phyloP scores from a whole-genome alignment of 768 basidiomycete genomes.

The Termitomyces sp. region DNA sequence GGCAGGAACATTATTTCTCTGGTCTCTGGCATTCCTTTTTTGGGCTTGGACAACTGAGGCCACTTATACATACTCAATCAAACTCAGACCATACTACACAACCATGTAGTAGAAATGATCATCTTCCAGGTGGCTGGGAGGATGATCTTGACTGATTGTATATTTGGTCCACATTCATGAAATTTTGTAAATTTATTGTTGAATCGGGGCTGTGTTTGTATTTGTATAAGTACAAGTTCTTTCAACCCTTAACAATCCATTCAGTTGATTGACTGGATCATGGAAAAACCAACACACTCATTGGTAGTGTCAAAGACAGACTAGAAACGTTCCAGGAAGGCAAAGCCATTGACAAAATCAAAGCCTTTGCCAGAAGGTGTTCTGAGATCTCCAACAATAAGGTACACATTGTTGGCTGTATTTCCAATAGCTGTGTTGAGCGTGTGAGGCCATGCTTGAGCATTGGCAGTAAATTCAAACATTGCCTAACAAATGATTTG shows the following conservation, averaged over 20 bases:
- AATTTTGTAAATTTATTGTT: background rate
- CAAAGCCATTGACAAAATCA: slow-evolving; percentile 50
- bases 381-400: slow-evolving; percentile 34
- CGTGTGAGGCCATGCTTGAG: slow-evolving; percentile 30
- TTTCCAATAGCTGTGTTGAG: slow-evolving; percentile 30
- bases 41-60: slow-evolving; percentile 14
- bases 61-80: slow-evolving; percentile 25
- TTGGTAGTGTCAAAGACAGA: slow-evolving; percentile 58
- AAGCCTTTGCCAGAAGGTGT: slow-evolving; percentile 36
- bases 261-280: slow-evolving; percentile 37
- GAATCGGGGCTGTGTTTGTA: slow-evolving; percentile 1
- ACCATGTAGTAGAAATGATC: slow-evolving; percentile 12
- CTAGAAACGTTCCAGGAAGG: slow-evolving; percentile 60
- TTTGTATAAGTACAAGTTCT: background rate
- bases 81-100: slow-evolving; percentile 25
- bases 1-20: slow-evolving; percentile 10
- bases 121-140: slow-evolving; percentile 38
- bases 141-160: slow-evolving; percentile 9
- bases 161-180: background rate
- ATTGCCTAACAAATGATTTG: slow-evolving; percentile 19
- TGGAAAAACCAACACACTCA: slow-evolving; percentile 50
- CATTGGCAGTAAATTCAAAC: slow-evolving; percentile 33
- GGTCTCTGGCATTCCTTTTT: slow-evolving; percentile 31
- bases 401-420: slow-evolving; percentile 22
- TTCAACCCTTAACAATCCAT: background rate